Evolutionary conservation across 2,329 filamentous ascomycete species (phyloP), one percentile per base, ranked within the genome.

Genomic region (Penicillium verrucosum): DNA sequence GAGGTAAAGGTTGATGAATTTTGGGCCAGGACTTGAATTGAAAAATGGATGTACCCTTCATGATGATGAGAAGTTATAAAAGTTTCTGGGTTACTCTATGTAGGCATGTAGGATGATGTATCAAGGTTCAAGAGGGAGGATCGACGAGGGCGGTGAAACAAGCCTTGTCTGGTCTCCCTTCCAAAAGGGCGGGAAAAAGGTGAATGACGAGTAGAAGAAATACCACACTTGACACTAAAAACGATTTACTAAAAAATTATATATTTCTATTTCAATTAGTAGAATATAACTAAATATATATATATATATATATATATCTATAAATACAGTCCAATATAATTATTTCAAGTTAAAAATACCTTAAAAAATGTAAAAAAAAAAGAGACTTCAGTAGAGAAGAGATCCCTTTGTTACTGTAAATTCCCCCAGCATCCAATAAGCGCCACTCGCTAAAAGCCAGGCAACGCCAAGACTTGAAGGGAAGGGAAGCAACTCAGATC

Each of bases 21-120:
- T 81, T 85, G 27, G 79, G 77, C 68, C 84, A 77, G 23, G 78
- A 73, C 54, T 76, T 80, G 60, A 82, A 76, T 41, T 74, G 71
- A 41, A 78, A 74, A 37, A 77, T 72, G 2, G 77, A 71, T 2
- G 81, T 78, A 25, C 76, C 74, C 68, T 81, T 84, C 80, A 86
- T 85, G 66, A 66, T 75, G 55, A 54, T 56, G 59, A 59, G 55
- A 51, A 53, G 56, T 46, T 11, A 34, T 16, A 59, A 43, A 43
- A 12, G 40, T 27, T 12, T 27, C 4, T 11, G 32, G 14, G 14
- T 34, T 34, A 12, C 30, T 21, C 5, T 34, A 34, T 16, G 14
- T 34, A 5, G 11, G 32, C 7, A 34, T 53, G 47, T 27, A 53
- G 16, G 14, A 51, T 25, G 32, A 49, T 30, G 27, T n/a, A 42